Evolutionary conservation across 2,329 filamentous ascomycete genomes (phyloP).

Genomic region (Lecanicillium sp.): DNA sequence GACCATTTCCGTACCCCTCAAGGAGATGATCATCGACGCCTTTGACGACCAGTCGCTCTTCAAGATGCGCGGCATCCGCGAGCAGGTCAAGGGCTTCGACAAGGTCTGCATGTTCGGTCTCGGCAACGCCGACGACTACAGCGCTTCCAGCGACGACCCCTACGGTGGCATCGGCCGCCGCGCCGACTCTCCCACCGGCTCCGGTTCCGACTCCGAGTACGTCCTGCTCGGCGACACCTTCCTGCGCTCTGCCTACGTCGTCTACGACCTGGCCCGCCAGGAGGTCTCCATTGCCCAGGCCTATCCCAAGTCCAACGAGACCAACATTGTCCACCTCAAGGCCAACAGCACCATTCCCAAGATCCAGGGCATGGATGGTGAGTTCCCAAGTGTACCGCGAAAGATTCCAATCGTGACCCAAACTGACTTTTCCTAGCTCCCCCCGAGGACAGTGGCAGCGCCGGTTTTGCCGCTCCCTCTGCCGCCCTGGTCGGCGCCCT

Average conservation of each 20-base stretch:
- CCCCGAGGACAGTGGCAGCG: not conserved
- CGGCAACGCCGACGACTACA: slow-evolving; percentile 33
- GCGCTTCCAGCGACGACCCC: slow-evolving; percentile 15
- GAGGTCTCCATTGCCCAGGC: slow-evolving; percentile 48
- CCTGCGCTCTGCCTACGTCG: slow-evolving; percentile 50
- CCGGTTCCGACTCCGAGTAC: slow-evolving; percentile 28
- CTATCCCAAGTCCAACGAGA: slow-evolving; percentile 40
- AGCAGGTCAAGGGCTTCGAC: slow-evolving; percentile 32
- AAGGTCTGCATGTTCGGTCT: slow-evolving; percentile 51
- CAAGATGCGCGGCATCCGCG: slow-evolving; percentile 28
- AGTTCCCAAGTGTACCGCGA: slow-evolving; percentile 22
- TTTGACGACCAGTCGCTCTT: slow-evolving; percentile 36
- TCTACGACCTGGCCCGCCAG: slow-evolving; percentile 47
- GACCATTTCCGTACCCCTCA: slow-evolving; percentile 44
- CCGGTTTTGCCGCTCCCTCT: not conserved
- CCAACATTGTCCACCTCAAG: slow-evolving; percentile 41
- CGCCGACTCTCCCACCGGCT: not conserved
- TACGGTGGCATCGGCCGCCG: slow-evolving; percentile 20
- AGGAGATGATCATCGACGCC: slow-evolving; percentile 45
- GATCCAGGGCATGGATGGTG: slow-evolving; percentile 37
- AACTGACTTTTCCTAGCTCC: slow-evolving; percentile 6
- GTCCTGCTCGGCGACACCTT: slow-evolving; percentile 54
- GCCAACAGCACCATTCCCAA: slow-evolving; percentile 34
- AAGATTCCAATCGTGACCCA: slow-evolving; percentile 2
- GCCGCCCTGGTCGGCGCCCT: slow-evolving; percentile 4